Evolutionary conservation across 495 filamentous ascomycete species (phyloP), one percentile per base, ranked within the genome.

Genomic region (Hyaloscypha finlandica): DNA sequence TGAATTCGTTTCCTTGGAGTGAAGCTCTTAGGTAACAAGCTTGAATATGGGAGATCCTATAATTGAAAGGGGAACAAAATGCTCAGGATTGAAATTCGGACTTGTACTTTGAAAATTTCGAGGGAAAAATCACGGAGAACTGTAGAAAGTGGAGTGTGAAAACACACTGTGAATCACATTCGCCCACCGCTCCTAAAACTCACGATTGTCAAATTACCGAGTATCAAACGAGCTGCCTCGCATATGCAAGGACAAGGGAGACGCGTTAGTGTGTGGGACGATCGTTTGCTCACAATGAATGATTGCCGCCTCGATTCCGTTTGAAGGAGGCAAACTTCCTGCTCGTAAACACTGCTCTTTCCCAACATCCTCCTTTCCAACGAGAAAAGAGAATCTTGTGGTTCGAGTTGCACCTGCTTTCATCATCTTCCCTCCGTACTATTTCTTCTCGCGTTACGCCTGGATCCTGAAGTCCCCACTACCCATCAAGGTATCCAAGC

Each of bases 401-500:
- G 8, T 37, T 8, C 8, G 12, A 37, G 35, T 12, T 37, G 12
- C 35, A 37, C 8, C 4, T 14, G 1, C 51, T 9, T n/a, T 20
- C 22, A n/a, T 25, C 1, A 6, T 56, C 4, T 32, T 30, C 59
- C 35, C 6, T 25, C 39, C 5, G 20, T 12, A 22, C 11, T 30
- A 22, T 8, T 8, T 35, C 16, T 59, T 8, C n/a, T 33, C 19
- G 55, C 32, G 20, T 19, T 2, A 16, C 6, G 57, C 4, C 25
- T 11, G 31, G 16, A 8, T 30, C 22, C 30, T 32, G 57, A 8
- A 58, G 39, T 58, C 37, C 11, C 33, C 16, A 25, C n/a, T 63
- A 63, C 42, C 61, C 61, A 63, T 63, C 61, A 63, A 63, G 61
- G 61, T 63, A 11, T 20, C 31, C n/a, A 22, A 19, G 32, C 52